Percentiles rank a stretch among this genome's conserved stretches.
phyloP scores from a whole-genome alignment of 768 basidiomycete species.

The Lactifluus rugatus region DNA sequence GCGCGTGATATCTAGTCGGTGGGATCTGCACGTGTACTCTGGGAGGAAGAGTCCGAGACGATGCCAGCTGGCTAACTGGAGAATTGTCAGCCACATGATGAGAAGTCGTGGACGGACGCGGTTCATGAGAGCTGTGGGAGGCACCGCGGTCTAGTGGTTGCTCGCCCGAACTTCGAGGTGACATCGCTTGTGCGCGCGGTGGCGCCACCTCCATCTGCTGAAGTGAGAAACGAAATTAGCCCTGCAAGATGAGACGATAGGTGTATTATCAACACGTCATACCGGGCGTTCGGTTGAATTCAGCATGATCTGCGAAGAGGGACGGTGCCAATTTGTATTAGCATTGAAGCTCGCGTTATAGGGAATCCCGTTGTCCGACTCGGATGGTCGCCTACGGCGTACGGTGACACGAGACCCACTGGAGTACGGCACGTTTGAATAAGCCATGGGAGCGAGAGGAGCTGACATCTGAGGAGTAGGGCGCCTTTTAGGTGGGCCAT shows the following conservation, averaged over 20 bases:
- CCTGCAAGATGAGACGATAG: no score
- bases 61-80: background rate
- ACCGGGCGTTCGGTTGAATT: background rate
- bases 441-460: conserved; percentile 8
- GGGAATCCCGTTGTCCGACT: background rate
- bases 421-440: background rate
- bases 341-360: background rate
- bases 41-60: background rate
- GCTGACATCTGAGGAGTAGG: conserved; percentile 12
- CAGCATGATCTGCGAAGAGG: background rate
- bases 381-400: background rate
- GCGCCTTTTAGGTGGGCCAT: conserved; percentile 4
- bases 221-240: background rate
- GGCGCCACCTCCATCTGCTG: background rate
- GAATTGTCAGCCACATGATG: background rate
- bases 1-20: conserved; percentile 2
- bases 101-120: background rate
- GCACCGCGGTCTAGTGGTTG: background rate
- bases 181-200: background rate
- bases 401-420: background rate
- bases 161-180: background rate
- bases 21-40: conserved; percentile 5
- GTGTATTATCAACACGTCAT: background rate
- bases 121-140: background rate
- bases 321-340: background rate